Base-by-base conservation (phyloP, 495 filamentous ascomycete genomes). In the Penicillium chermesinum region DNA sequence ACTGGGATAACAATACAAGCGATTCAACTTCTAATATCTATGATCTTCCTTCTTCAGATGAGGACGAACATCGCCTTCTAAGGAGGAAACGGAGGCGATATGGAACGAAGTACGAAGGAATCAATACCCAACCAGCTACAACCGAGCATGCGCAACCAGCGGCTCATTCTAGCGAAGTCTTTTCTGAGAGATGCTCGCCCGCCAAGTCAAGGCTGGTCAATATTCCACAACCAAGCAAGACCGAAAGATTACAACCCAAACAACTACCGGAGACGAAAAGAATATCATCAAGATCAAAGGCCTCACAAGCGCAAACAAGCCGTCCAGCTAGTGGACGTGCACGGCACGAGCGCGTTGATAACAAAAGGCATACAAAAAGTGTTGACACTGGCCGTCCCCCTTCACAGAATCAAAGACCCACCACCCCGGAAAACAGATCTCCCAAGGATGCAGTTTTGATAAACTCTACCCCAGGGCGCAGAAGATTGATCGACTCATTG, bases 41-140 rank as follows among this genome's bases (percentile, higher is more conserved):
- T 47, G 66, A 70, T 21, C 40, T 74, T 14, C 68, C 69, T 4
- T 65, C 68, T 8, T 72, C 70, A 37, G 63, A 73, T 13, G 70
- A 69, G 34, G 42, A 32, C 7, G 18, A 39, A 3, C 35, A 19
- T 19, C 17, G 15, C 10, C 47, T 44, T 12, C 4, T 41, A 2
- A 48, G 22, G 21, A 42, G 52, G 19, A 63, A 63, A 34, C 54
- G 59, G 45, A 45, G 52, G 35, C 46, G 50, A 27, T 33, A 39
- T 36, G 53, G 39, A 19, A 34, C 36, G 5, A 41, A 54, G 32
- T 33, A 9, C 34, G 39, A 30, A 9, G 36, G 36, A 3, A 7
- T 7, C 12, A 15, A 7, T 12, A 9, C 19, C 12, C n/a, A 14
- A 16, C 20, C 22, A 22, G 40, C 27, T 16, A n/a, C n/a, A 16